Conservation (phyloP, 768 basidiomycete genomes). For the Leccinum aurantiacum region DNA sequence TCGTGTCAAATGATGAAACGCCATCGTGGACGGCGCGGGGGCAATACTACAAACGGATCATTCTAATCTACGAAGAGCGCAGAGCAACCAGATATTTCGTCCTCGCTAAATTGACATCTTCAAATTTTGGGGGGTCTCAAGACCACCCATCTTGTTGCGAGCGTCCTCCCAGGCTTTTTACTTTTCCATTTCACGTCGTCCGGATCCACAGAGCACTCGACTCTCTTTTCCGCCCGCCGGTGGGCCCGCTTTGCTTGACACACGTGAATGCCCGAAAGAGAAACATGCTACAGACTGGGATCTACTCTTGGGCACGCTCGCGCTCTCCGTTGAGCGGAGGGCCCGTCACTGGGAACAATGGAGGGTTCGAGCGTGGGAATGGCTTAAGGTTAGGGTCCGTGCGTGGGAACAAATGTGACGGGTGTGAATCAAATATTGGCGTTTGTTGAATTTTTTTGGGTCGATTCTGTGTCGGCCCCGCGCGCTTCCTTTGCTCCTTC, state of each 20-base stretch:
- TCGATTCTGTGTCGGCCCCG: slow-evolving; percentile 44
- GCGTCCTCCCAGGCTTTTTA: slow-evolving; percentile 3
- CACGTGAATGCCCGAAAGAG: not conserved
- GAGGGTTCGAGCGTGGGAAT: slow-evolving; percentile 33
- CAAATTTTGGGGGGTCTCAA: slow-evolving; percentile 24
- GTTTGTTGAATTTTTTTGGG: slow-evolving; percentile 41
- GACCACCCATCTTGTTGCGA: slow-evolving; percentile 21
- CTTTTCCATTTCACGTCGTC: not conserved
- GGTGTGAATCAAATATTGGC: slow-evolving; percentile 40
- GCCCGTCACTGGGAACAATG: slow-evolving; percentile 18
- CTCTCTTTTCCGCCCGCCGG: not conserved
- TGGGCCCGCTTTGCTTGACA: not conserved
- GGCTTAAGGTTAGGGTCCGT: slow-evolving; percentile 44
- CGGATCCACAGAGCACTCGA: not conserved
- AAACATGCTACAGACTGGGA: not conserved
- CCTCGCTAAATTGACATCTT: slow-evolving; percentile 8
- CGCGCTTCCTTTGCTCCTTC: slow-evolving; percentile 46
- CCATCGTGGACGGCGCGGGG: not conserved
- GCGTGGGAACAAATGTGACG: slow-evolving; percentile 39
- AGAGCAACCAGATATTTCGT: slow-evolving; percentile 12
- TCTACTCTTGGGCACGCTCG: not conserved
- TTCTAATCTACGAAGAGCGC: not conserved
- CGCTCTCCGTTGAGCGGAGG: slow-evolving; percentile 4
- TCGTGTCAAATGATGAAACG: not conserved
- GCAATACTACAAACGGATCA: not conserved